Base-by-base conservation (phyloP, 371 early-diverging fungal genomes). In the Encephalitozoon hellem region DNA sequence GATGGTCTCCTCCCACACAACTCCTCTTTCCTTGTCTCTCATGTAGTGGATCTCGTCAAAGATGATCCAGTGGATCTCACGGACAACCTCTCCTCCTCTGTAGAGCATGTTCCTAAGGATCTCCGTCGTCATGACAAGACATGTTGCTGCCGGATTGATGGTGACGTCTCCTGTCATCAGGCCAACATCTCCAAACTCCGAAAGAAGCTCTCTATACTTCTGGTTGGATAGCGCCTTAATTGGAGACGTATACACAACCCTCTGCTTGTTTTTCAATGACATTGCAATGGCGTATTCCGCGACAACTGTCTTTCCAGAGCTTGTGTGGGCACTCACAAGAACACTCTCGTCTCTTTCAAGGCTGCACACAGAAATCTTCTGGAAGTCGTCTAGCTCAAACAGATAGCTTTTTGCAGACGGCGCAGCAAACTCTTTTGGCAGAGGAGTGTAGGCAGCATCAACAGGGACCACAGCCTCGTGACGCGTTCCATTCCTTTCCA, bases 21-120 rank as follows among this genome's bases (percentile, higher is more conserved):
- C 98, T 81, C 99, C 99, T 79, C 98, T 91, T 63, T 87, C 87
- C 69, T 82, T 78, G 73, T 87, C 86, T 80, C 94, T 87, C 97
- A 99, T 95, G 83, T 99, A 99, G 85, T 97, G 99, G 68, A 99
- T 91, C 88, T 99, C 98, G 84, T 99, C 99, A 87, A 93, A 99
- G 30, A 99, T 89, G 34, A 99, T 93, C 96, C 96, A 97, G 8
- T 94, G 91, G 4, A 97, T 94, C 86, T 99, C 97, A 73, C 97
- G 90, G 87, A 96, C 92, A 51, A 97, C 88, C 80, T 96, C 97
- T 30, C 92, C 92, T 23, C 98, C 97, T 43, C 94, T 90, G 84
- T 97, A 99, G 30, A 99, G 88, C 98, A 99, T 97, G 73, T 92
- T 91, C 64, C 98, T 85, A 68, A 97, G 85, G 90, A 99, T 99